These are phyloP conservation scores for Arbutus unedo DNA, from an alignment of 148 eudicot genomes.

Conservation along the genomic window DNA sequence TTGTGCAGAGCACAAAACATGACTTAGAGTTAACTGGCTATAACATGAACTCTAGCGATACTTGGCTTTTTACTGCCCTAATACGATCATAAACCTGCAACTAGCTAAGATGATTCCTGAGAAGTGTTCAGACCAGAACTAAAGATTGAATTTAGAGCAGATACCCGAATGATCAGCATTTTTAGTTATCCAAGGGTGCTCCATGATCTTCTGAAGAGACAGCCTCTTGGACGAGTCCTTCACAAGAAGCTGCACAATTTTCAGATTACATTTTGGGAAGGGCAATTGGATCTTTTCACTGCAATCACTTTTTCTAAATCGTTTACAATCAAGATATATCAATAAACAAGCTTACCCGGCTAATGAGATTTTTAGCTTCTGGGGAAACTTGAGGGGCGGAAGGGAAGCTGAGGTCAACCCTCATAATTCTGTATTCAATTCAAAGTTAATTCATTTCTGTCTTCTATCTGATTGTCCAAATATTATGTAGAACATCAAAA, in stretches of 20 bases:
- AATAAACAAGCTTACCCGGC: slow-evolving; percentile 40
- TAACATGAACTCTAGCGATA: neutral
- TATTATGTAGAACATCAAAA: neutral
- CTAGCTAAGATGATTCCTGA: slow-evolving; percentile 6
- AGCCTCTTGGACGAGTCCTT: slow-evolving; percentile 84
- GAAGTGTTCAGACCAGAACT: neutral
- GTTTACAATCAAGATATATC: neutral
- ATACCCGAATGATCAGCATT: slow-evolving; percentile 53
- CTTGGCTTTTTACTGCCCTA: neutral
- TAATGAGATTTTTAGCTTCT: slow-evolving; percentile 73
- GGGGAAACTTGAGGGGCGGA: slow-evolving; percentile 52
- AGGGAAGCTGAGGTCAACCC: slow-evolving; percentile 76
- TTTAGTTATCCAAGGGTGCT: slow-evolving; percentile 74
- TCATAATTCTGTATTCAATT: slow-evolving; percentile 50
- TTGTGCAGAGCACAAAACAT: too few species aligned
- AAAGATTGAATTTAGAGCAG: slow-evolving; percentile 27
- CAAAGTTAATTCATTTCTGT: neutral
- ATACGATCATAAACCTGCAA: neutral
- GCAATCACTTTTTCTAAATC: neutral
- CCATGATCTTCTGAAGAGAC: slow-evolving; percentile 67
- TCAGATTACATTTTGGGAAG: neutral
- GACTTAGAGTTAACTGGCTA: neutral
- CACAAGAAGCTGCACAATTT: slow-evolving; percentile 67
- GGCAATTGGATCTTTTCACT: neutral
- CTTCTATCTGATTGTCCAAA: neutral